phyloP scores from a whole-genome alignment of 2,329 filamentous ascomycete species.

The Apiospora rasikravindrae region DNA sequence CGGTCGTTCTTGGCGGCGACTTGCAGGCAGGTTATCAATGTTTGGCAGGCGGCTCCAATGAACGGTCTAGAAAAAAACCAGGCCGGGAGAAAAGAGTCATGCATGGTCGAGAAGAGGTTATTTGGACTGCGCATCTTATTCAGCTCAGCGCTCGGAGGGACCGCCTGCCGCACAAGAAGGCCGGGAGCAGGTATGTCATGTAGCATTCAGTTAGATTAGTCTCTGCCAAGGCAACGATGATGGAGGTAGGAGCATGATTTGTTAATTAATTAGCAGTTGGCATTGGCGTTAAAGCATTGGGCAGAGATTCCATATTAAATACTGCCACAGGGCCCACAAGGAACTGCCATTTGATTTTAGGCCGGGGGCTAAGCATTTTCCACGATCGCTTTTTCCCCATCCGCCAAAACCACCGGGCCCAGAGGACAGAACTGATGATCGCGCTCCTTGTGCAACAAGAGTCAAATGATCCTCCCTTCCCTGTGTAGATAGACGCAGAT shows the following conservation, averaged over 20 bases:
- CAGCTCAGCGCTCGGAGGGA: background rate
- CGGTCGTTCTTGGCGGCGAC: background rate
- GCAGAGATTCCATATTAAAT: background rate
- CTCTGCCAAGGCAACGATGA: background rate
- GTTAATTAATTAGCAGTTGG: background rate
- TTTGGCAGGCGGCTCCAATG: background rate
- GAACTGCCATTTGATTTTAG: slow-evolving; percentile 8
- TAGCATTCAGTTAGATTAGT: background rate
- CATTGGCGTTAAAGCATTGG: slow-evolving; percentile 10
- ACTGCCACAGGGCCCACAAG: background rate
- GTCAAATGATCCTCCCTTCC: background rate
- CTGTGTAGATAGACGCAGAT: background rate
- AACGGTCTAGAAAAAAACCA: background rate
- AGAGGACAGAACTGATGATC: background rate
- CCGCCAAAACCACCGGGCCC: background rate
- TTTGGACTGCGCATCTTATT: background rate
- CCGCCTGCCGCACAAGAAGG: background rate
- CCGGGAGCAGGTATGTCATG: background rate
- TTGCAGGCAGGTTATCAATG: background rate
- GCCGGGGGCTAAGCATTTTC: slow-evolving; percentile 8
- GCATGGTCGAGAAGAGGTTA: background rate
- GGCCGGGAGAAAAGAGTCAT: too few relatives aligned
- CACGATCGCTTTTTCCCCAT: background rate
- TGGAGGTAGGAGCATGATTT: background rate
- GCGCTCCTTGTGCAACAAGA: background rate